These are phyloP conservation scores for Tylopilus plumbeoviolaceoides DNA, from an alignment of 768 basidiomycete genomes.

Conservation along the genomic window DNA sequence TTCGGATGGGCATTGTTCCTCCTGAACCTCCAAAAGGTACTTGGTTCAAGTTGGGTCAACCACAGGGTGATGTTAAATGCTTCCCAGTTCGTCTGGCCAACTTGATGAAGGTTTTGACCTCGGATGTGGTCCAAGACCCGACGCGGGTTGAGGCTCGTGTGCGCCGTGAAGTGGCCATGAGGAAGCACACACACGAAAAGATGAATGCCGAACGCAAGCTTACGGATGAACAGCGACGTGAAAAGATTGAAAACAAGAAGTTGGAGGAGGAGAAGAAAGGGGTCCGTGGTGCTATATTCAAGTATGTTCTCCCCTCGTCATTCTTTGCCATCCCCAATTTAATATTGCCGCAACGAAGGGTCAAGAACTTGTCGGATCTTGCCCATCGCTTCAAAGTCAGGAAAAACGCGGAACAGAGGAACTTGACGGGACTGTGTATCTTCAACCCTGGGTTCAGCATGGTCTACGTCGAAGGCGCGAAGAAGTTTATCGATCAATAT, in stretches of 20 bases:
- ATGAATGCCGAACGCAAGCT: constrained; percentile 91
- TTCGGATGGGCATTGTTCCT: constrained; percentile 93
- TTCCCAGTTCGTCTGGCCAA: constrained; percentile 83
- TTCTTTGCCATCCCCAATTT: background rate
- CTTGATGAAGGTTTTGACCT: constrained; percentile 95
- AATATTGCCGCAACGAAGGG: constrained; percentile 39
- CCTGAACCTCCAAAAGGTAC: constrained; percentile 93
- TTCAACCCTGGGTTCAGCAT: constrained; percentile 87
- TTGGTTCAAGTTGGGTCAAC: constrained; percentile 1
- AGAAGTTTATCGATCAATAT: constrained; percentile 82
- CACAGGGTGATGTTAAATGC: background rate
- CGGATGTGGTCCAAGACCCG: constrained; percentile 95
- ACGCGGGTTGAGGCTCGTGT: constrained; percentile 97
- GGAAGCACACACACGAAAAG: constrained; percentile 87
- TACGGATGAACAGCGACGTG: constrained; percentile 82
- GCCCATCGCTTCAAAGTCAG: constrained; percentile 95
- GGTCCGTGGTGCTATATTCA: constrained; percentile 82
- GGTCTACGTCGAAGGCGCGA: constrained; percentile 90
- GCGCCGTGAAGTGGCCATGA: constrained; percentile 85
- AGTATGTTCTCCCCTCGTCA: constrained; percentile 49
- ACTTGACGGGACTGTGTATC: constrained; percentile 83
- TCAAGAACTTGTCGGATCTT: constrained; percentile 86
- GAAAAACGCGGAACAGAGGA: constrained; percentile 92
- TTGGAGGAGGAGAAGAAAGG: constrained; percentile 83
- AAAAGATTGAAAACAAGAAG: constrained; percentile 86